Percentiles rank a stretch among this genome's conserved stretches.
These are phyloP conservation scores for Tricladium varicosporioides DNA, from an alignment of 2,329 filamentous ascomycete species.

Conservation along the genomic window DNA sequence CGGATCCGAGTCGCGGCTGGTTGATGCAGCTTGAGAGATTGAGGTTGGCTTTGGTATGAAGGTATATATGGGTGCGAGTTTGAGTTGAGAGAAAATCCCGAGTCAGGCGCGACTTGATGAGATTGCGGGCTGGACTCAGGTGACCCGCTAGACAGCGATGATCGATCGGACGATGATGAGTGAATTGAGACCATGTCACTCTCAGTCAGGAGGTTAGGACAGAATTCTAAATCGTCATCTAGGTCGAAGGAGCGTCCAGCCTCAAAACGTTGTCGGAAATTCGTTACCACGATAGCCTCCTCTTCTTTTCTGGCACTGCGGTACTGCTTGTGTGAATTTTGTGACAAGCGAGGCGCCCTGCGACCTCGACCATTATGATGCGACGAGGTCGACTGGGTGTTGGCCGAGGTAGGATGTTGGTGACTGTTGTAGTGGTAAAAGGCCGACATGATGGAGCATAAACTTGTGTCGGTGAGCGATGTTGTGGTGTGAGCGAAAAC, in stretches of 20 bases:
- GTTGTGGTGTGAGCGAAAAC: background rate
- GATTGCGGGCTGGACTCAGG: constrained; percentile 88
- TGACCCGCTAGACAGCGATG: constrained; percentile 90
- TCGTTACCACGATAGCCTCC: constrained; percentile 71
- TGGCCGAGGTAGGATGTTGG: constrained; percentile 54
- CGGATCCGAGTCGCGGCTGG: constrained; percentile 83
- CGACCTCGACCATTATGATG: constrained; percentile 82
- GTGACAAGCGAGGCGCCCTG: constrained; percentile 76
- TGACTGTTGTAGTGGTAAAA: constrained; percentile 63
- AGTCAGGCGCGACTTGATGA: constrained; percentile 70
- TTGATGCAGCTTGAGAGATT: constrained; percentile 81
- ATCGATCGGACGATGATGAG: constrained; percentile 85
- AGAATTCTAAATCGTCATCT: constrained; percentile 95
- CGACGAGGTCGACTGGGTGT: constrained; percentile 43
- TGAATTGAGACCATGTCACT: constrained; percentile 83
- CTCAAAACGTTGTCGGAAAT: constrained; percentile 86
- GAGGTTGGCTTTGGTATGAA: constrained; percentile 64
- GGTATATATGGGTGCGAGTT: constrained; percentile 65
- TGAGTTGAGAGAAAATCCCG: constrained; percentile 72
- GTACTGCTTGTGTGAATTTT: constrained; percentile 84
- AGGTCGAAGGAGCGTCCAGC: constrained; percentile 91
- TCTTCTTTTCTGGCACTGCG: constrained; percentile 86
- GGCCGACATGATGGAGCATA: constrained; percentile 54
- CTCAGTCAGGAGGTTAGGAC: constrained; percentile 86
- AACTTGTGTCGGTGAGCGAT: constrained; percentile 14